Base-by-base conservation (phyloP, 306 rosid genomes). In the Astragalus glycyphyllos region DNA sequence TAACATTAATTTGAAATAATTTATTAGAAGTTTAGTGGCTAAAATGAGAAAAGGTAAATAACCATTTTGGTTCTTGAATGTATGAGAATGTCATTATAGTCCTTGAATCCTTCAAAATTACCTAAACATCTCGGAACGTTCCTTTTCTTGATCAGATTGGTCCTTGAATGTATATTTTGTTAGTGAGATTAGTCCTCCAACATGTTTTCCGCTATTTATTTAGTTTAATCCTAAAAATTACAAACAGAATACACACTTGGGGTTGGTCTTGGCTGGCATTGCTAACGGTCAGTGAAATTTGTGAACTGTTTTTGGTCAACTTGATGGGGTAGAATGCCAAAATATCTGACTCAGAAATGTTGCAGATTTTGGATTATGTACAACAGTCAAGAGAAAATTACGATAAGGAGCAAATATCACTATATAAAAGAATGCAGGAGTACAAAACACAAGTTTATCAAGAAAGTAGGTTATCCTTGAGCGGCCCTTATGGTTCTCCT, bases 361-460 rank as follows among this genome's bases (percentile, higher is more conserved):
- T 75, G 65, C 87, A 90, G 97, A 81, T 83, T 76, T 81, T 90
- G 86, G 77, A 82, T 55, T 83, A 75, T 76, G 79, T 81, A 62
- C 91, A 86, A 69, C 83, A 84, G 51, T 86, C 88, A 23, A 86
- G 87, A 83, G 95, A 88, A 71, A 84, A 53, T 47, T 80, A 69
- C 67, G 79, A 86, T 75, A 63, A 80, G 35, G 97, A 90, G 81
- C 95, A 84, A 73, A 51, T 73, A 31, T 76, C 81, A 70, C 92
- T 90, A 3, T 75, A 72, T 75, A 78, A 80, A 81, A 90, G 83
- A 85, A 88, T 88, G 89, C 79, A 74, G 68, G 95, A 86, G 56
- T 86, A 86, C 80, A 90, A 71, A 77, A 83, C 58, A 74, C 90
- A 83, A 77, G 80, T 81, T 66, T 86, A 79, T 68, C 63, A 69